Evolutionary conservation across 441 rosid genomes (phyloP), one percentile per base, ranked within the genome.

Genomic region (Adansonia madagascariensis): DNA sequence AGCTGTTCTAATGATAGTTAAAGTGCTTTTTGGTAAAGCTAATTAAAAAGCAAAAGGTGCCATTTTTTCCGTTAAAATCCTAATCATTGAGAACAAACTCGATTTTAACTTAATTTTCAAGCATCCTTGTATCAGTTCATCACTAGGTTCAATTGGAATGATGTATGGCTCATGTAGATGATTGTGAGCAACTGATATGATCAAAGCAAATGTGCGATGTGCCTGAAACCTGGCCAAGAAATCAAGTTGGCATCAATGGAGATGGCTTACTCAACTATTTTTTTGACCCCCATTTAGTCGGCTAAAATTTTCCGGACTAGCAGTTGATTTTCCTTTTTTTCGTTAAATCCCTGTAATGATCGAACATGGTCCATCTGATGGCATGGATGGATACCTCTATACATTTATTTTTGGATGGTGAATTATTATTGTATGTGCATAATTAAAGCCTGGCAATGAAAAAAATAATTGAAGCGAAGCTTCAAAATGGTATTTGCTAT

Each of bases 1-100:
- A 44, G 12, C 73, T 69, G 43, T 49, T 49, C 43, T 69, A 27
- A 47, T 10, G 71, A 44, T 22, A 41, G 15, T 57, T n/a, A 7
- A 77, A 24, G 69, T 56, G 50, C 17, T 57, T 69, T 50, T 50
- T 77, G 3, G 12, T 24, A 50, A 67, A 71, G 76, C 17, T 53
- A 53, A 27, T 47, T 22, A 44, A 6, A 52, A 62, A 15, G 53
- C 46, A 43, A 41, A 50, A 11, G 4, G 43, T 20, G 35, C 0
- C 14, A 20, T 46, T 27, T 46, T 22, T n/a, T 52, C 39, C 17
- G 5, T 22, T 70, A 52, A 71, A 57, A 31, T 17, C 27, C 3
- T 55, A 17, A 55, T 55, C 31, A 56, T 56, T 11, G 1, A 39
- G 17, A 27, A 49, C 11, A 70, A 27, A 44, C 46, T 50, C 8